Base-by-base conservation (phyloP, 2,329 filamentous ascomycete genomes). In the Diaporthe sp. region DNA sequence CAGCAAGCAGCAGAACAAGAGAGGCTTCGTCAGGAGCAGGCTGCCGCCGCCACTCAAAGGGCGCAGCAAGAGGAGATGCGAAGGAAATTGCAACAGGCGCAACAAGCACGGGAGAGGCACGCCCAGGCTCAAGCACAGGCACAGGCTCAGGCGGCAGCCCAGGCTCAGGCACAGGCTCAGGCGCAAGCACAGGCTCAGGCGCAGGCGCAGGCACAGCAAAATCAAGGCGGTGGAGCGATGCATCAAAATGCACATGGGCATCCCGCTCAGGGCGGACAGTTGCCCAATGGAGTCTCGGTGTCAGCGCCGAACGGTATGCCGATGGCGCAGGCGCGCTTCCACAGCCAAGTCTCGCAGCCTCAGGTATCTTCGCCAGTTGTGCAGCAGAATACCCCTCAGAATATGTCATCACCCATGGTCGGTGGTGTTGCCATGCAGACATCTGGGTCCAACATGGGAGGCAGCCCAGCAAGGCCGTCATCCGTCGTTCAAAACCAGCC, bases 291-390 rank as follows among this genome's bases (percentile, higher is more conserved):
- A 17, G 84, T 88, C 74, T 83, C 74, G 37, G 74, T 63, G 6
- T 76, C 76, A 25, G 75, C 67, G 17, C 75, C 83, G 12, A 79
- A 78, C 74, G 82, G 82, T 34, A 85, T 85, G 78, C 76, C 86
- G 13, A 83, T 84, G 76, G 83, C 85, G 17, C 82, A 86, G 72
- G 83, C 86, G 44, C 86, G 89, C 13, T 90, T 91, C 77, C 85
- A 85, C 28, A 85, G 87, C 67, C 89, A 92, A 78, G 89, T 91
- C 10, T 89, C 91, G 1, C 92, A 94, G 80, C 86, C 90, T 22
- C 88, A 90, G 5, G 92, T 91, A 1, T 92, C 92, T 12, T 95
- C 94, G n/a, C 94, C 94, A 0, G 86, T 92, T 75, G 83, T 90
- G 31, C 88, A 90, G 20, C 91, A 93, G 79, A 90, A 89, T 31